These are phyloP conservation scores for Paecilomyces variotii DNA, from an alignment of 2,329 filamentous ascomycete species.

Conservation along the genomic window DNA sequence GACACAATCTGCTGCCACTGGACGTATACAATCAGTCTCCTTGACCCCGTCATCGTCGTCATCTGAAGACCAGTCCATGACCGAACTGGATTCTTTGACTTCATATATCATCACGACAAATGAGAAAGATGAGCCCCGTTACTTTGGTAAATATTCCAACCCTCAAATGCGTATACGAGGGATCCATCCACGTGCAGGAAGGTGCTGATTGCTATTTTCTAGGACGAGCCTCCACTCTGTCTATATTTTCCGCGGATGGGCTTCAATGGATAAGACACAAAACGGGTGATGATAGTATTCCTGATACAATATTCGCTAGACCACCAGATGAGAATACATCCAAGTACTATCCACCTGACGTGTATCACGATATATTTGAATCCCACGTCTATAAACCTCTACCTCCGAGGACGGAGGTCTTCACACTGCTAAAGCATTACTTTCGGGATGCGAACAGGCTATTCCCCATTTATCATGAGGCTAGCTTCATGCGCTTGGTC, in stretches of 20 bases:
- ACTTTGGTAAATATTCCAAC: slow-evolving; percentile 59
- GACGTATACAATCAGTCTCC: slow-evolving; percentile 7
- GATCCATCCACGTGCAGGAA: not conserved
- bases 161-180: not conserved
- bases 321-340: slow-evolving; percentile 81
- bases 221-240: slow-evolving; percentile 90
- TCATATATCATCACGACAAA: slow-evolving; percentile 82
- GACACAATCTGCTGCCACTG: not conserved
- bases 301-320: slow-evolving; percentile 75
- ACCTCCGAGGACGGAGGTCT: slow-evolving; percentile 74
- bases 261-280: slow-evolving; percentile 96
- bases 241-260: slow-evolving; percentile 90
- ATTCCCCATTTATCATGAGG: slow-evolving; percentile 90
- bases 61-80: slow-evolving; percentile 1
- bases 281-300: slow-evolving; percentile 85
- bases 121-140: slow-evolving; percentile 80
- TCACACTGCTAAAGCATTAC: slow-evolving; percentile 79
- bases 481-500: slow-evolving; percentile 91
- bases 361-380: slow-evolving; percentile 83
- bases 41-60: slow-evolving; percentile 1
- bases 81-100: slow-evolving; percentile 38
- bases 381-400: slow-evolving; percentile 72
- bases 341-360: slow-evolving; percentile 92
- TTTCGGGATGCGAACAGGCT: slow-evolving; percentile 98
- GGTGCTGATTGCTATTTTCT: slow-evolving; percentile 11